phyloP scores from a whole-genome alignment of 164 flowering plant genomes.

The Nymphaea colorata region DNA sequence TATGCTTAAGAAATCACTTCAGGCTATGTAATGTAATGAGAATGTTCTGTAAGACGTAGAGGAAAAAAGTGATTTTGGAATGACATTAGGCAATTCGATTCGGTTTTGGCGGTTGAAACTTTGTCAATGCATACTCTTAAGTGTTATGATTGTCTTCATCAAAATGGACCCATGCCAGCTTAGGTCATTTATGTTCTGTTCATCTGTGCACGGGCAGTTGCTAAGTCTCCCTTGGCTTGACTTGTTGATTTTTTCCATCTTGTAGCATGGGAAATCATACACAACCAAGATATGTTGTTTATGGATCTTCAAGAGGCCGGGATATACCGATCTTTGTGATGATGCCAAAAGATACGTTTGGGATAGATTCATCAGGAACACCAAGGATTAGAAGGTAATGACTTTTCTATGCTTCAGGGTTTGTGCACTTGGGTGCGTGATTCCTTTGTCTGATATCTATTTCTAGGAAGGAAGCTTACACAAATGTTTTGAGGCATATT shows the following conservation, averaged over 20 bases:
- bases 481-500: not conserved
- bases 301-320: slow-evolving; percentile 27
- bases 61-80: no score
- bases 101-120: no score
- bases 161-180: no score
- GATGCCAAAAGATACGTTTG: slow-evolving; percentile 42
- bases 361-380: slow-evolving; percentile 30
- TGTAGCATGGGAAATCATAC: slow-evolving; percentile 39
- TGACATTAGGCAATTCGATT: no score
- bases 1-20: no score
- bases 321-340: slow-evolving; percentile 42
- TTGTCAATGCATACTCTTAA: no score
- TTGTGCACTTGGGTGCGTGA: not conserved
- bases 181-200: no score
- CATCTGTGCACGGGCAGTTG: no score
- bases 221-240: not conserved
- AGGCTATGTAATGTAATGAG: no score
- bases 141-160: no score
- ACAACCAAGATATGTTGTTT: slow-evolving; percentile 24
- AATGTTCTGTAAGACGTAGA: no score
- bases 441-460: not conserved
- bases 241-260: slow-evolving; percentile 3
- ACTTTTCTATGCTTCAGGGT: not conserved
- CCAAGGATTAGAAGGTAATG: slow-evolving; percentile 32
- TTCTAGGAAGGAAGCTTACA: not conserved